Evolutionary conservation across 2,329 filamentous ascomycete species (phyloP).

Genomic region (Botrytis pseudocinerea): DNA sequence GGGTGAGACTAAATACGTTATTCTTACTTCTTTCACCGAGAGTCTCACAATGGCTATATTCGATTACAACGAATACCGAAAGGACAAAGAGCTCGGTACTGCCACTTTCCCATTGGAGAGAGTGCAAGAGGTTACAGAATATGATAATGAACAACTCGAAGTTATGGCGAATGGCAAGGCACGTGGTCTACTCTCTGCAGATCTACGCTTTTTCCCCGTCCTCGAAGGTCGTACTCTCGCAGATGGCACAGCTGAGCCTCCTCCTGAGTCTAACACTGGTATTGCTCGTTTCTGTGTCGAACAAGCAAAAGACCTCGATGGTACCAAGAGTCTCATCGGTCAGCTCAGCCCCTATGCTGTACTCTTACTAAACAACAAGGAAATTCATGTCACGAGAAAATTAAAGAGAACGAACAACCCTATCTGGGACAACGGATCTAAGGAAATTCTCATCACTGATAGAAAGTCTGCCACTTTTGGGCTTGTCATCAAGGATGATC

Average conservation of each 20-base stretch:
- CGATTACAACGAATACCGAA: slow-evolving; percentile 94
- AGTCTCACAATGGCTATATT: slow-evolving; percentile 80
- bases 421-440: slow-evolving; percentile 89
- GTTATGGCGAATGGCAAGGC: slow-evolving; percentile 81
- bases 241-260: slow-evolving; percentile 76
- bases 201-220: slow-evolving; percentile 94
- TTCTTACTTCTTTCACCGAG: slow-evolving; percentile 88
- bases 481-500: slow-evolving; percentile 91
- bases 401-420: slow-evolving; percentile 97
- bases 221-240: slow-evolving; percentile 69
- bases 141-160: slow-evolving; percentile 84
- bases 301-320: slow-evolving; percentile 94
- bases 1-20: slow-evolving; percentile 96
- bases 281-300: slow-evolving; percentile 92
- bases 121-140: slow-evolving; percentile 72
- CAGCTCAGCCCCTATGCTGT: slow-evolving; percentile 87
- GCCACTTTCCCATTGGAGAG: slow-evolving; percentile 84
- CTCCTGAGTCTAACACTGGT: slow-evolving; percentile 88
- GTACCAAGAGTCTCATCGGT: slow-evolving; percentile 87
- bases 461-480: slow-evolving; percentile 87
- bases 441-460: slow-evolving; percentile 94
- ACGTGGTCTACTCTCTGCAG: slow-evolving; percentile 75
- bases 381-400: slow-evolving; percentile 85
- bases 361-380: slow-evolving; percentile 87
- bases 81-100: slow-evolving; percentile 90